Conservation (phyloP, 2,329 filamentous ascomycete species). For the Corynespora cassiicola region DNA sequence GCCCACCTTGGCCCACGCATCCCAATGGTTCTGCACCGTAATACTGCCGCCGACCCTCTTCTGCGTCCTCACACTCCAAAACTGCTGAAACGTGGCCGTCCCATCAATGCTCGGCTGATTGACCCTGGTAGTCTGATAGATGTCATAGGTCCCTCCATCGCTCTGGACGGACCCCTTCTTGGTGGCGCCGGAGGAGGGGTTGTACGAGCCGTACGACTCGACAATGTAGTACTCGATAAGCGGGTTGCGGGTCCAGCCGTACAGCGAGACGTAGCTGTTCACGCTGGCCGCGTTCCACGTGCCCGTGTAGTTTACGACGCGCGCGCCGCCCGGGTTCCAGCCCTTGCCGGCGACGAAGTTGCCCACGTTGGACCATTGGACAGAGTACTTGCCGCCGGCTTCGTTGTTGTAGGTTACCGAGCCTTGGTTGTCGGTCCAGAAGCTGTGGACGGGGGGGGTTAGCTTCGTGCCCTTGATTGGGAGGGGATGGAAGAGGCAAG, state of each 20-base stretch:
- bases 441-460: too few relatives aligned
- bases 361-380: slow-evolving; percentile 57
- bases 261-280: slow-evolving; percentile 63
- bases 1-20: slow-evolving; percentile 59
- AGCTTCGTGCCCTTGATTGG: too few relatives aligned
- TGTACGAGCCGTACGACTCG: slow-evolving; percentile 59
- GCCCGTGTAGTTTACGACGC: slow-evolving; percentile 58
- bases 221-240: slow-evolving; percentile 67
- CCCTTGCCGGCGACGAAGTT: slow-evolving; percentile 66
- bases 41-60: slow-evolving; percentile 61
- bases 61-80: slow-evolving; percentile 58
- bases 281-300: slow-evolving; percentile 53
- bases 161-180: slow-evolving; percentile 58
- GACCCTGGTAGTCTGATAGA: slow-evolving; percentile 57
- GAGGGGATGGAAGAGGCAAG: too few relatives aligned
- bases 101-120: slow-evolving; percentile 63
- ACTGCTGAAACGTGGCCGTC: slow-evolving; percentile 62
- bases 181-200: slow-evolving; percentile 55
- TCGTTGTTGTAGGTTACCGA: slow-evolving; percentile 63
- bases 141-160: slow-evolving; percentile 61
- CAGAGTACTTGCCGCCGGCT: slow-evolving; percentile 56
- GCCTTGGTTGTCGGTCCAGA: slow-evolving; percentile 62
- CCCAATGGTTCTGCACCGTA: slow-evolving; percentile 58
- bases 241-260: slow-evolving; percentile 63
- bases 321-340: slow-evolving; percentile 60